Base-by-base conservation (phyloP, 257 asterid genomes). In the Penstemon davidsonii region DNA sequence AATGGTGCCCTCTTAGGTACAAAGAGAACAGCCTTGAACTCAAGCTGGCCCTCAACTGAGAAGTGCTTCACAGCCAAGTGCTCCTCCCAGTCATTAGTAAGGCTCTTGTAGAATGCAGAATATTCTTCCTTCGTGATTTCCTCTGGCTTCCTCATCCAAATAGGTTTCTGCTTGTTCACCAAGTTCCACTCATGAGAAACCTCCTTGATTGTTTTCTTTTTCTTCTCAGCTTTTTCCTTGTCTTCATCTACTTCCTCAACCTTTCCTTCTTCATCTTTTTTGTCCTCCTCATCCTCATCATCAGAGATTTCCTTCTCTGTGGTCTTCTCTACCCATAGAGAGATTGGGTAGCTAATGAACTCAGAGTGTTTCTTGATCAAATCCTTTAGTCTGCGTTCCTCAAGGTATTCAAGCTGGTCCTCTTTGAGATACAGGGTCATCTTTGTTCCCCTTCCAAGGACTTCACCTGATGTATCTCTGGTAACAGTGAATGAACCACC, bases 141-240 rank as follows among this genome's bases (percentile, higher is more conserved):
- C 68, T 87, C 91, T 0, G 91, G 91, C 73, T 85, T 87, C 75
- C 87, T 74, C 88, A 84, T 76, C 94, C 94, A 87, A 7, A 87
- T 82, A 2, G 94, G 88, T 70, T 84, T 84, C 78, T 84, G 94
- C 70, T 84, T 84, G 80, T 84, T 84, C 33, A 84, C 86, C 76
- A 82, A 46, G 9, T 79, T 19, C 90, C 90, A 87, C 79, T 80
- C 88, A 61, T 87, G 85, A 5, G 90, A 80, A 10, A 86, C 91
- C 41, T 87, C 91, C 84, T 84, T 84, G 39, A 82, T 81, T 53
- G 67, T 84, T 76, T 80, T 87, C 85, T 82, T 84, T 61, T 83
- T 83, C 84, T 86, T 81, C 62, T 83, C 92, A 5, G 82, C 73
- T 62, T 79, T 77, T 78, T 84, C 89, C 71, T 79, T 75, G 37